Base-by-base conservation (phyloP, 768 basidiomycete genomes). In the Naematelia aurantialba region DNA sequence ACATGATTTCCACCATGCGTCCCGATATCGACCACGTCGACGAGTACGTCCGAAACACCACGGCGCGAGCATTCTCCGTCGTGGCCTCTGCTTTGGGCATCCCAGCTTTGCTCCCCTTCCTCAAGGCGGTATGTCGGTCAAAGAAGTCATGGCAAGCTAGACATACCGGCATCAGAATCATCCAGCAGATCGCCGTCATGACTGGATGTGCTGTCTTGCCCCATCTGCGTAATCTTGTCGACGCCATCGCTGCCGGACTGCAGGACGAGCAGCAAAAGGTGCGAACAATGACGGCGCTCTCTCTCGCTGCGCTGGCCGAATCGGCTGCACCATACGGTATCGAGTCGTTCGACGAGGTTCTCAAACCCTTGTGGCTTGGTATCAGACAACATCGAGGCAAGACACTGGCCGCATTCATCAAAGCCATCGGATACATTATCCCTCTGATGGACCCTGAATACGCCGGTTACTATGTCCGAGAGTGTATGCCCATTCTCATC, bases 1-100 rank as follows among this genome's bases (percentile, higher is more conserved):
- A 99, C 79, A 98, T 99, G 96, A 99, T 99, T 70, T 99, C 96
- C 31, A 99, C 94, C 19, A 98, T 99, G 94, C 88, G 94, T 68
- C 94, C 96, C 2, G 94, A 99, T 82, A 98, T 98, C 62, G 94
- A 99, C 78, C 94, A 98, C 69, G 92, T 96, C 45, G 94, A 99
- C 74, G 96, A 99, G 78, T 98, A 99, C 66, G 94, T 98, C 2
- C 89, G 94, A 60, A 99, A 99, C 78, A 99, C 96, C 45, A 99
- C 96, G 14, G 94, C 96, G 31, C 89, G 96, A 69, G 96, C 96
- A 2, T 92, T 98, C 82, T 96, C 93, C 25, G 96, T 99, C 57
- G 96, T 98, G 57, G 96, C 96, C 11, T 98, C 94, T 1, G 96
- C 96, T 0, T 88, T 99, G 59, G 93, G 96, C 68, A 99, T 98